A percentile compares a stretch with the other conserved stretches of the same genome.
phyloP scores from a whole-genome alignment of 2,329 filamentous ascomycete genomes.

The Aureobasidium melanogenum region DNA sequence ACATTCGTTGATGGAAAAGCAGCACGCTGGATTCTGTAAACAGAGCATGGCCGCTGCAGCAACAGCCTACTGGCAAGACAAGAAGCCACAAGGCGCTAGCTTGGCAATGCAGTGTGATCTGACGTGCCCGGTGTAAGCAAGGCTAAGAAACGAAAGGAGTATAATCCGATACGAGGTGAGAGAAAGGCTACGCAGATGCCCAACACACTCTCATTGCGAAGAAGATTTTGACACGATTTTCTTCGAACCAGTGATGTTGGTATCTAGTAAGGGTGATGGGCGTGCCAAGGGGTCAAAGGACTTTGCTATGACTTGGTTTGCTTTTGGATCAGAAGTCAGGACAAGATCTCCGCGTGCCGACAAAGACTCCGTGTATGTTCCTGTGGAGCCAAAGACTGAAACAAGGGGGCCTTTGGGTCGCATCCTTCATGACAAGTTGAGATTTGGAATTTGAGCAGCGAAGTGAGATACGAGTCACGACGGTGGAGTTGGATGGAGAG shows the following conservation, averaged over 20 bases:
- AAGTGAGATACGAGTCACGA: not conserved
- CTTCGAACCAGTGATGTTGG: not conserved
- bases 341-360: not conserved
- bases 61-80: not conserved
- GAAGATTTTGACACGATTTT: not conserved
- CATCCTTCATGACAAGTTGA: not conserved
- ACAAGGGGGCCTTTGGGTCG: constrained; percentile 6
- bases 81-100: not conserved
- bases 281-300: not conserved
- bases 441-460: not conserved
- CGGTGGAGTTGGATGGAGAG: not conserved
- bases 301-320: not conserved
- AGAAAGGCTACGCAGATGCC: not conserved
- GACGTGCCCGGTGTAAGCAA: constrained; percentile 8
- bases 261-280: not conserved
- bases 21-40: not conserved
- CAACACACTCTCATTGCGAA: not conserved
- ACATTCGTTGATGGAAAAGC: not conserved
- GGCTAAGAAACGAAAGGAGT: not conserved
- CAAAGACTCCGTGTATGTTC: not conserved
- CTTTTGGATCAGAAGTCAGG: not conserved
- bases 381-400: not conserved
- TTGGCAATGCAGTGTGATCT: not conserved
- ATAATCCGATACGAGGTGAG: not conserved
- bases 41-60: not conserved